Evolutionary conservation across 371 early-diverging fungal genomes (phyloP).

Genomic region (Rhizopus sp.): DNA sequence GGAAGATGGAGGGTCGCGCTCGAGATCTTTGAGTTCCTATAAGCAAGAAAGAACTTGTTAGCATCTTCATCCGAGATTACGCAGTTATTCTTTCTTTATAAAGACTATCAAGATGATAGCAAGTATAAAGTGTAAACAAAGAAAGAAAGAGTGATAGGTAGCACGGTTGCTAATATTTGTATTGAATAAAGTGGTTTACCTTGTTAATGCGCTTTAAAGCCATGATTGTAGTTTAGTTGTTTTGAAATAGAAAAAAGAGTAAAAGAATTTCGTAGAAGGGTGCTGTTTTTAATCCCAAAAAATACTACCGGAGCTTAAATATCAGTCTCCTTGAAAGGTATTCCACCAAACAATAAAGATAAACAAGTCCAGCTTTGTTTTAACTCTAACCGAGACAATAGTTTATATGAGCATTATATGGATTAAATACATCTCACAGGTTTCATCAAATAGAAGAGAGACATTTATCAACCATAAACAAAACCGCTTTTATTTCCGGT

Average conservation of each 20-base stretch:
- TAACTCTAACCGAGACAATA: too few relatives aligned
- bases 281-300: slow-evolving; percentile 20
- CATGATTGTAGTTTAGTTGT: neutral
- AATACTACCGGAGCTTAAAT: slow-evolving; percentile 10
- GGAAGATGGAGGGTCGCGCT: slow-evolving; percentile 93
- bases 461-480: too few relatives aligned
- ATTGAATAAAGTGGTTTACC: slow-evolving; percentile 50
- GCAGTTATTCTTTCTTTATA: neutral
- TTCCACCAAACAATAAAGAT: slow-evolving; percentile 10
- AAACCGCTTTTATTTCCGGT: too few relatives aligned
- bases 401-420: too few relatives aligned
- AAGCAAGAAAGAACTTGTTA: neutral
- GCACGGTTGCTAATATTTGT: neutral
- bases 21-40: slow-evolving; percentile 95
- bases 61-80: slow-evolving; percentile 4
- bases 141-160: neutral
- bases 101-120: neutral
- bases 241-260: neutral
- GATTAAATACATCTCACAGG: too few relatives aligned
- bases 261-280: slow-evolving; percentile 39
- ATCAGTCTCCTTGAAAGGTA: neutral
- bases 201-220: slow-evolving; percentile 89
- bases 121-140: neutral
- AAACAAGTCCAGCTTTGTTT: neutral
- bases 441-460: too few relatives aligned